Evolutionary conservation across 1,284 basidiomycete genomes (phyloP), one percentile per base, ranked within the genome.

Genomic region (Ceratobasidium theobromae): DNA sequence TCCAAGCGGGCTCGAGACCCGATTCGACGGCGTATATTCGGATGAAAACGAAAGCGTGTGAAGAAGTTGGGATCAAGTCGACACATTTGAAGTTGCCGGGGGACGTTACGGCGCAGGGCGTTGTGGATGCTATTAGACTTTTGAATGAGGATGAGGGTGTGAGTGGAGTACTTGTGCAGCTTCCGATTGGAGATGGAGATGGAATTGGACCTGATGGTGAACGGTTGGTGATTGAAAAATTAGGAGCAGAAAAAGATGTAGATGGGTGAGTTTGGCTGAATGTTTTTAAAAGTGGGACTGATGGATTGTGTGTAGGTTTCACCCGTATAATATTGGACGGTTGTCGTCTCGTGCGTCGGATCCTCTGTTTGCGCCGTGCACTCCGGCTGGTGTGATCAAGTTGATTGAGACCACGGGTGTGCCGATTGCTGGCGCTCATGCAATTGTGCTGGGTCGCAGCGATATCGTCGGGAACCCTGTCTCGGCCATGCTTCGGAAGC

Each of bases 391-490:
- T 33, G 89, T 96, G 65, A 89, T 98, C 73, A 86, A 87, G 71
- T 86, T 99, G 48, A 84, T 99, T 71, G 93, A 98, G 73, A 86
- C 86, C 16, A 93, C 92, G 21, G 88, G 87, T 16, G 84, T 93
- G 67, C 73, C 85, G 23, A 81, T 96, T 70, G 76, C 85, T 32
- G 93, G 93, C 66, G 81, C 91, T 66, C 86, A 88, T 73, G 89
- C 92, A 16, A 95, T 98, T 66, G 94, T 99, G 23, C 87, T 99
- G 64, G 97, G 97, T 67, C 89, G 97, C 71, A 95, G 92, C 75
- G 97, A 99, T 76, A 99, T 99, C 73, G 97, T 99, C 69, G 97
- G 97, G 67, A 97, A 88, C 73, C 97, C 97, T 35, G 95, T 98
- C 66, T 87, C 89, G 33, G 89, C 92, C 30, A 87, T 99, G 80